Evolutionary conservation across 2,329 filamentous ascomycete genomes (phyloP).

Genomic region (Bipolaris oryzae): DNA sequence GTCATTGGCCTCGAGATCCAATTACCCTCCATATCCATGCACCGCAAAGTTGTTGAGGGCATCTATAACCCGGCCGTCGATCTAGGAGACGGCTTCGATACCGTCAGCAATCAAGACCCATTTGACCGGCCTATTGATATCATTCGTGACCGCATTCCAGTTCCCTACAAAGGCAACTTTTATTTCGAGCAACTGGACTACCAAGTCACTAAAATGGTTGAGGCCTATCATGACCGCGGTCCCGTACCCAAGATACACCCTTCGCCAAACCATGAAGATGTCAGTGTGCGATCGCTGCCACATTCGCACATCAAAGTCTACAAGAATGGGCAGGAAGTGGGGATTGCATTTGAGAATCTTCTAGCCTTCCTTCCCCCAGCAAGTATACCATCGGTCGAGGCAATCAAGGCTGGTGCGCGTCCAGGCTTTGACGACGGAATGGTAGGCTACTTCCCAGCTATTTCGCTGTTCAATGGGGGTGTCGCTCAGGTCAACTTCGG

Average conservation of each 20-base stretch:
- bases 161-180: constrained; percentile 89
- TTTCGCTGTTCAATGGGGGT: constrained; percentile 90
- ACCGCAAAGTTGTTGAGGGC: constrained; percentile 85
- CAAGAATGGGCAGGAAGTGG: constrained; percentile 87
- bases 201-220: constrained; percentile 83
- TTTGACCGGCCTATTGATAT: constrained; percentile 72
- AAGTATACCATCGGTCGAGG: constrained; percentile 72
- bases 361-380: constrained; percentile 91
- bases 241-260: constrained; percentile 69
- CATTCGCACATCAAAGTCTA: constrained; percentile 86
- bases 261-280: constrained; percentile 72
- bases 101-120: constrained; percentile 43
- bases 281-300: constrained; percentile 83
- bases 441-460: constrained; percentile 92
- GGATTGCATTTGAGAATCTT: constrained; percentile 85
- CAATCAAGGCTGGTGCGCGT: constrained; percentile 74
- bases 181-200: constrained; percentile 96
- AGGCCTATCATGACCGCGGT: constrained; percentile 63
- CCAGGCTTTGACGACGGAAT: constrained; percentile 92
- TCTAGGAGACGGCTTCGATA: constrained; percentile 63
- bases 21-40: constrained; percentile 81
- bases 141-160: constrained; percentile 92
- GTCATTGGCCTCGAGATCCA: constrained; percentile 93
- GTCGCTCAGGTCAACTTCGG: constrained; percentile 94
- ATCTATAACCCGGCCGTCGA: constrained; percentile 88